These are phyloP conservation scores for Venturiaceae sp. DNA, from an alignment of 2,329 filamentous ascomycete species.

Conservation along the genomic window DNA sequence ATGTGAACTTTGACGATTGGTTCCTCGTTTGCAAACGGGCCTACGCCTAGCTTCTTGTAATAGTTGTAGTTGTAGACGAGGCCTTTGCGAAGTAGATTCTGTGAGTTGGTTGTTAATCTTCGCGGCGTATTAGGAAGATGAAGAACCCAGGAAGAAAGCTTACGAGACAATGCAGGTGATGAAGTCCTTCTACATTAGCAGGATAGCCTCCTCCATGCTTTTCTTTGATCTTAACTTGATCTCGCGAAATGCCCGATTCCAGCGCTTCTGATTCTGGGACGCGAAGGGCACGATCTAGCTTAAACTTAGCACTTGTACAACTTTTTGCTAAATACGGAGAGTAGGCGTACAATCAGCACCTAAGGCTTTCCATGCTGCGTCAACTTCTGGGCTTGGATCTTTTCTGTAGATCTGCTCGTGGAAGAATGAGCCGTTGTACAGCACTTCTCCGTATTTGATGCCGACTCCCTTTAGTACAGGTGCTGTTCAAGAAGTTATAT, in stretches of 20 bases:
- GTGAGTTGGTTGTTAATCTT: not conserved
- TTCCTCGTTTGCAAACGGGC: constrained; percentile 47
- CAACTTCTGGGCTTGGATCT: constrained; percentile 40
- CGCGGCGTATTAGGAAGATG: too few relatives aligned
- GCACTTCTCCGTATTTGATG: constrained; percentile 29
- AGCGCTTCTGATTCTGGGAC: not conserved
- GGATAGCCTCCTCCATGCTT: constrained; percentile 50
- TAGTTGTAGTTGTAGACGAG: constrained; percentile 51
- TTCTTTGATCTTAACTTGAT: constrained; percentile 46
- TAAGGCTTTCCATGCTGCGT: constrained; percentile 45
- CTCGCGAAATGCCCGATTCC: constrained; percentile 39
- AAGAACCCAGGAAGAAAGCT: constrained; percentile 1
- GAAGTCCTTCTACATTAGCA: constrained; percentile 47
- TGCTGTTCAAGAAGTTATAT: constrained; percentile 35
- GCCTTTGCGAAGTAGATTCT: constrained; percentile 50
- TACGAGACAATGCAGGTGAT: constrained; percentile 50
- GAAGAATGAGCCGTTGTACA: constrained; percentile 49
- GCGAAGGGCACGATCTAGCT: constrained; percentile 31
- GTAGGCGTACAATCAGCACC: constrained; percentile 33
- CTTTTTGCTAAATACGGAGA: constrained; percentile 29
- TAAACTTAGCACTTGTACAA: constrained; percentile 38
- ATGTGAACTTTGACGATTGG: constrained; percentile 46
- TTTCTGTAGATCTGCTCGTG: constrained; percentile 45
- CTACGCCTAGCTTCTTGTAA: constrained; percentile 39
- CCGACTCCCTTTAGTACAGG: constrained; percentile 28